These are phyloP conservation scores for Phytophthora nicotianae DNA, from an alignment of 352 stramenopile genomes.

Conservation along the genomic window DNA sequence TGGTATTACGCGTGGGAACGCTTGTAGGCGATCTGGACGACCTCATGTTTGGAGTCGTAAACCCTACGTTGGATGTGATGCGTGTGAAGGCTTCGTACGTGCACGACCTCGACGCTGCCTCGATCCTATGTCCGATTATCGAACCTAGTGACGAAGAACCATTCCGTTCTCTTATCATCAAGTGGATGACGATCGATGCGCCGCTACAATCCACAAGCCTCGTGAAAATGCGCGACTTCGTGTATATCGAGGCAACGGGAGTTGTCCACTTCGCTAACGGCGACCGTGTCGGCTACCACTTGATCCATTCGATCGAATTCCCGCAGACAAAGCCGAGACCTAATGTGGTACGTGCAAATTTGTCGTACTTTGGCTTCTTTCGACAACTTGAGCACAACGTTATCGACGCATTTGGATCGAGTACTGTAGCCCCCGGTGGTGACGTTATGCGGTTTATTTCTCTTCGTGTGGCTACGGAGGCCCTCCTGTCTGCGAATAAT, in stretches of 20 bases:
- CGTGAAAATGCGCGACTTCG: slow-evolving; percentile 35
- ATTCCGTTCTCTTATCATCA: slow-evolving; percentile 38
- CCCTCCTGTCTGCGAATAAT: slow-evolving; percentile 33
- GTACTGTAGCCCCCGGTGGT: slow-evolving; percentile 28
- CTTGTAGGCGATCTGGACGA: slow-evolving; percentile 40
- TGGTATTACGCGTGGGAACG: slow-evolving; percentile 30
- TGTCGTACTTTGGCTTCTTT: slow-evolving; percentile 49
- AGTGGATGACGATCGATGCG: slow-evolving; percentile 38
- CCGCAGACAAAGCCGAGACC: slow-evolving; percentile 35
- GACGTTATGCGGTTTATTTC: slow-evolving; percentile 39
- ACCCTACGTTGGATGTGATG: slow-evolving; percentile 39
- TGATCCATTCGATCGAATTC: slow-evolving; percentile 47
- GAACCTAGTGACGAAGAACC: slow-evolving; percentile 36
- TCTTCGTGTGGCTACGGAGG: slow-evolving; percentile 30
- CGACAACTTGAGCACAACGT: slow-evolving; percentile 42
- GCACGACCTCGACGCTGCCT: slow-evolving; percentile 32
- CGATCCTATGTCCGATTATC: slow-evolving; percentile 29
- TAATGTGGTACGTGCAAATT: slow-evolving; percentile 33
- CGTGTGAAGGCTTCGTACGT: slow-evolving; percentile 35
- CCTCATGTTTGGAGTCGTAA: slow-evolving; percentile 43
- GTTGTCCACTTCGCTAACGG: slow-evolving; percentile 23
- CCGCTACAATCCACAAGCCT: slow-evolving; percentile 24
- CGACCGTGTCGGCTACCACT: slow-evolving; percentile 38
- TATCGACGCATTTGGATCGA: slow-evolving; percentile 38
- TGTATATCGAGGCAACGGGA: slow-evolving; percentile 43